A percentile compares a stretch with the other conserved stretches of the same genome.
Conservation (phyloP, 1,139 yeast species). For the Hansenula sp. region DNA sequence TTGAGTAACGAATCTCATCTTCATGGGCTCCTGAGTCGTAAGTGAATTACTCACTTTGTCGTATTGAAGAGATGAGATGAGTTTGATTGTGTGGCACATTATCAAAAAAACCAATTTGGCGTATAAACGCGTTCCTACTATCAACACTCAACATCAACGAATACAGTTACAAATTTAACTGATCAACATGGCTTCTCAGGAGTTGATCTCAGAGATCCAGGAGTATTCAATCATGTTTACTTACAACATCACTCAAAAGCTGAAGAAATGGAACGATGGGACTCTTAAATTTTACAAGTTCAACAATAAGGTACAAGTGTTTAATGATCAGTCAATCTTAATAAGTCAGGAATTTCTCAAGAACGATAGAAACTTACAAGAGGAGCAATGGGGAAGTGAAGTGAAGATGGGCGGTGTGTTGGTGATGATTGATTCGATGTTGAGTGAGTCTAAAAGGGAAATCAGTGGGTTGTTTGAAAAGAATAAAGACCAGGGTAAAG, state of each 20-base stretch:
- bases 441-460: conserved; percentile 11
- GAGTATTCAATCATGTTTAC: conserved; percentile 42
- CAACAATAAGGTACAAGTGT: conserved; percentile 43
- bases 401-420: conserved; percentile 20
- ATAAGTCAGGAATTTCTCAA: conserved; percentile 33
- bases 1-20: no score
- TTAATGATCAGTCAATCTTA: conserved; percentile 33
- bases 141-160: not conserved
- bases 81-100: no score
- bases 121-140: no score
- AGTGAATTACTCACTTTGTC: no score
- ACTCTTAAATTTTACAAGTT: conserved; percentile 40
- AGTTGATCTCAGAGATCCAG: conserved; percentile 29
- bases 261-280: conserved; percentile 56
- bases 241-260: conserved; percentile 41
- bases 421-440: conserved; percentile 17
- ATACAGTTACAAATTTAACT: no score
- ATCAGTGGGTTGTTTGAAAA: conserved; percentile 12
- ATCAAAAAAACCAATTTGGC: no score
- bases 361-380: conserved; percentile 14
- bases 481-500: no score
- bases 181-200: no score
- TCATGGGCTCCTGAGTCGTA: no score
- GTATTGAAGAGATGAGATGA: no score
- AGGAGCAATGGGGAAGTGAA: conserved; percentile 16